phyloP scores from a whole-genome alignment of 371 early-diverging fungal species.

The Nematocida sp. region DNA sequence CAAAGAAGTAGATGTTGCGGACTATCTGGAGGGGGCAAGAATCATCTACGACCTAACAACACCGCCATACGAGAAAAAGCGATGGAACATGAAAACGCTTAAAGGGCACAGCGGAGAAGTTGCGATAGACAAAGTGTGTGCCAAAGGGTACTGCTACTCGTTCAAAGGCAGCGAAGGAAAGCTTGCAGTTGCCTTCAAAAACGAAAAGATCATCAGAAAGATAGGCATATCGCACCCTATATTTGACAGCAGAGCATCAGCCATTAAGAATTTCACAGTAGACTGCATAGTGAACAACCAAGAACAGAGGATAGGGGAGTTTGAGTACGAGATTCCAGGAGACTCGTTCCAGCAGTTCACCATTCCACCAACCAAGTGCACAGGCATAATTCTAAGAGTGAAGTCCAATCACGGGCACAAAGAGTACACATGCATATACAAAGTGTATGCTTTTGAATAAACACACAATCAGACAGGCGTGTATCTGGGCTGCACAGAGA shows the following conservation, averaged over 20 bases:
- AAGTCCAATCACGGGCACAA: constrained; percentile 54
- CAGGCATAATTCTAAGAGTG: constrained; percentile 45
- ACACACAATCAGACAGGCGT: neutral
- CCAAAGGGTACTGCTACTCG: constrained; percentile 47
- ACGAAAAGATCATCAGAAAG: constrained; percentile 39
- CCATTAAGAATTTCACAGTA: constrained; percentile 50
- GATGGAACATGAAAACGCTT: neutral
- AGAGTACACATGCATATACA: constrained; percentile 57
- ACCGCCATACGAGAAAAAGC: neutral
- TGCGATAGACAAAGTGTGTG: constrained; percentile 37
- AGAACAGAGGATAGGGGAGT: constrained; percentile 39
- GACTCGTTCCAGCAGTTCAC: constrained; percentile 51
- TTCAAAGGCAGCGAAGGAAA: constrained; percentile 31
- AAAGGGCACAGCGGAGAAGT: constrained; percentile 21
- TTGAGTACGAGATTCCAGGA: constrained; percentile 47
- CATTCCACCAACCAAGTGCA: constrained; percentile 6
- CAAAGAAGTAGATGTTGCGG: constrained; percentile 39
- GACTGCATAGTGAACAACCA: constrained; percentile 23
- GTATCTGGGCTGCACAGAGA: no score
- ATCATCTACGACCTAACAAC: constrained; percentile 40
- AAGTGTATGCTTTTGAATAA: constrained; percentile 58
- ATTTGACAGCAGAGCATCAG: constrained; percentile 44
- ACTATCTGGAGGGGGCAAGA: constrained; percentile 42
- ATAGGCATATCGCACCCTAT: constrained; percentile 57
- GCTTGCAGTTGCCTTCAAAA: constrained; percentile 51